Conservation (phyloP, 768 basidiomycete genomes). For the Rhodotorula diobovata region DNA sequence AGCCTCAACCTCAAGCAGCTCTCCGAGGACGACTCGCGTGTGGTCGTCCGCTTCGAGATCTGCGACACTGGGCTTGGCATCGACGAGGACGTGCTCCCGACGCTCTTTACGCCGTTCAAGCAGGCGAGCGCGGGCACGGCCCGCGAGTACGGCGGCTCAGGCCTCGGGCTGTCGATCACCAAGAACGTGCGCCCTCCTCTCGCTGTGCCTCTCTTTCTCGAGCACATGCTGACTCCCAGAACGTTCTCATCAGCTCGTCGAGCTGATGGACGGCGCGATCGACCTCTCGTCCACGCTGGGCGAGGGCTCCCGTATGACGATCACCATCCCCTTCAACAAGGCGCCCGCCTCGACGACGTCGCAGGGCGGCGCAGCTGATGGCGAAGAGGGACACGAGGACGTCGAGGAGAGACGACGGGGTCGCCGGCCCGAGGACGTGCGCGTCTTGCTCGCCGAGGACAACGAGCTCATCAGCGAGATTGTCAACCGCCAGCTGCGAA, state of each 20-base stretch:
- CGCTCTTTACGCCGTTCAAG: slow-evolving; percentile 40
- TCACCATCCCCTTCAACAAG: slow-evolving; percentile 11
- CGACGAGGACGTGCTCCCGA: slow-evolving; percentile 23
- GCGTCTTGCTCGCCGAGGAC: slow-evolving; percentile 31
- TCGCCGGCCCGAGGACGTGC: slow-evolving; percentile 1
- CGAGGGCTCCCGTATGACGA: slow-evolving; percentile 4
- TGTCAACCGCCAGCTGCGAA: slow-evolving; percentile 7
- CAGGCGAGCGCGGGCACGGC: slow-evolving; percentile 97
- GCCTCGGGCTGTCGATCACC: slow-evolving; percentile 79
- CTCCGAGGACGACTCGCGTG: slow-evolving; percentile 9
- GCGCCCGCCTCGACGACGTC: background rate
- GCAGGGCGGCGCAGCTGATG: too few relatives aligned
- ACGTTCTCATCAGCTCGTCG: slow-evolving; percentile 26
- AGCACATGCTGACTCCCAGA: background rate
- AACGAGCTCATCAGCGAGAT: slow-evolving; percentile 28
- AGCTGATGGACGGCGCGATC: slow-evolving; percentile 31
- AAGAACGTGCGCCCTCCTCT: slow-evolving; percentile 12
- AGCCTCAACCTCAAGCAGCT: slow-evolving; percentile 24
- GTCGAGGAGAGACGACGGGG: too few relatives aligned
- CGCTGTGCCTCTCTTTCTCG: too few relatives aligned
- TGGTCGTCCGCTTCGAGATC: slow-evolving; percentile 30
- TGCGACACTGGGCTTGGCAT: slow-evolving; percentile 41
- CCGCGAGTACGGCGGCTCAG: slow-evolving; percentile 81
- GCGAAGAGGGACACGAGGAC: too few relatives aligned
- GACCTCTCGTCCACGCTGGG: slow-evolving; percentile 5